phyloP scores from a whole-genome alignment of 1,284 basidiomycete species.

The Fomes fomentarius region DNA sequence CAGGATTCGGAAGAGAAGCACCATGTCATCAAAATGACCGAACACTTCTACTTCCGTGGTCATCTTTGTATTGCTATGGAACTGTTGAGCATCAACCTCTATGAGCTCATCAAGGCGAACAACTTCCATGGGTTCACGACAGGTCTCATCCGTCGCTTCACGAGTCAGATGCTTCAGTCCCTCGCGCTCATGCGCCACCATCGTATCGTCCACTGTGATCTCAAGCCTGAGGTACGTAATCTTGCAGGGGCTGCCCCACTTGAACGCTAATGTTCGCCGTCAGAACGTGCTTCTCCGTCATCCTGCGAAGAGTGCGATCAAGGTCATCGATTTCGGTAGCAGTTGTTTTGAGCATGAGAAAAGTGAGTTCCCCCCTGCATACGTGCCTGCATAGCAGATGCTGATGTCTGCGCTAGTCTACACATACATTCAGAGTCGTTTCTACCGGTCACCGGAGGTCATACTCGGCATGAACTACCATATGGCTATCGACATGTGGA shows the following conservation, averaged over 20 bases:
- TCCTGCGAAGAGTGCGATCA: conserved; percentile 95
- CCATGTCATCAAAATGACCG: conserved; percentile 98
- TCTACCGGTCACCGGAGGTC: conserved; percentile 96
- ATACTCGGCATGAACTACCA: conserved; percentile 94
- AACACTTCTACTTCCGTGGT: conserved; percentile 97
- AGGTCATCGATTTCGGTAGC: conserved; percentile 99
- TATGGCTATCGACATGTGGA: conserved; percentile 98
- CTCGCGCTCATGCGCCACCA: conserved; percentile 94
- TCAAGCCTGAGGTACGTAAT: conserved; percentile 89
- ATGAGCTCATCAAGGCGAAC: conserved; percentile 99
- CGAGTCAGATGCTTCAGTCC: conserved; percentile 92
- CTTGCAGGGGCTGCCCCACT: background rate
- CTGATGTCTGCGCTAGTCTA: conserved; percentile 67
- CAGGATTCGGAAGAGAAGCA: conserved; percentile 97
- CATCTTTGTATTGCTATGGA: conserved; percentile 99
- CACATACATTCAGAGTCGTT: conserved; percentile 96
- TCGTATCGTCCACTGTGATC: conserved; percentile 98
- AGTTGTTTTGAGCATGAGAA: conserved; percentile 99
- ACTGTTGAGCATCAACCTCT: conserved; percentile 96
- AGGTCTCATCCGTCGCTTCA: conserved; percentile 92
- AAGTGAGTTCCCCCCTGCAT: conserved; percentile 61
- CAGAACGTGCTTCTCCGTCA: conserved; percentile 95
- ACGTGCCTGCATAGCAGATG: background rate
- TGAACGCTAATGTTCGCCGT: conserved; percentile 1
- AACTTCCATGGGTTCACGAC: conserved; percentile 98